These are phyloP conservation scores for Tylopilus vinaceipallidus DNA, from an alignment of 768 basidiomycete genomes.

Conservation along the genomic window DNA sequence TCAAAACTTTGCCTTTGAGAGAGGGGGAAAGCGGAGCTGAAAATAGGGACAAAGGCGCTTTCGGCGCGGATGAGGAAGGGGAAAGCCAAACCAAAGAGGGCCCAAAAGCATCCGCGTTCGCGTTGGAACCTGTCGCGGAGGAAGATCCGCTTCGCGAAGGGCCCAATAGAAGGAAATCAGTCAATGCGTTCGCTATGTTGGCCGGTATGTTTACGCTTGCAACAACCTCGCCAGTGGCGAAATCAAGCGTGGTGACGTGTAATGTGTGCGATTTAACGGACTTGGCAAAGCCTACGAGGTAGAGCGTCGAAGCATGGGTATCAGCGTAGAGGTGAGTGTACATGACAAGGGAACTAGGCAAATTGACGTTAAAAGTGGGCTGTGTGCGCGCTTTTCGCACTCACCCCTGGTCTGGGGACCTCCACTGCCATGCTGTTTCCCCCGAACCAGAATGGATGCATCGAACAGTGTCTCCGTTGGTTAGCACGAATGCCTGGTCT, in stretches of 20 bases:
- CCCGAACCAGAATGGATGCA: constrained; percentile 52
- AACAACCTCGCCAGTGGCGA: constrained; percentile 51
- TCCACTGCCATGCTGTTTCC: constrained; percentile 67
- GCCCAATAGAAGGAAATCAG: constrained; percentile 38
- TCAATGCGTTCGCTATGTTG: constrained; percentile 34
- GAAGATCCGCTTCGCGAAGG: constrained; percentile 11
- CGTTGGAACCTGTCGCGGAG: not conserved
- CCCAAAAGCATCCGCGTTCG: constrained; percentile 1
- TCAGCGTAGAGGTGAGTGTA: constrained; percentile 62
- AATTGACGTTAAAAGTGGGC: not conserved
- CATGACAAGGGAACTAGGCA: constrained; percentile 56
- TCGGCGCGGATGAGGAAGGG: constrained; percentile 11
- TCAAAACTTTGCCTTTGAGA: constrained; percentile 46
- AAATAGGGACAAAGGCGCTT: constrained; percentile 18
- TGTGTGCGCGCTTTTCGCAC: constrained; percentile 18
- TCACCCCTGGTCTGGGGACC: constrained; percentile 64
- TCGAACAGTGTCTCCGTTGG: constrained; percentile 58
- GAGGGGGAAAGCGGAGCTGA: constrained; percentile 47
- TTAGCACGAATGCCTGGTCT: constrained; percentile 43
- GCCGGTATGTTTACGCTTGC: constrained; percentile 54
- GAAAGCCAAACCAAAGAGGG: constrained; percentile 37
- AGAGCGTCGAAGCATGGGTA: constrained; percentile 50
- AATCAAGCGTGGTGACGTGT: constrained; percentile 60
- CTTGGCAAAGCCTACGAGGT: constrained; percentile 46
- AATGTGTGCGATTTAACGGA: constrained; percentile 55